Conservation (phyloP, 2,329 filamentous ascomycete species). For the Aspergillus clavatus region DNA sequence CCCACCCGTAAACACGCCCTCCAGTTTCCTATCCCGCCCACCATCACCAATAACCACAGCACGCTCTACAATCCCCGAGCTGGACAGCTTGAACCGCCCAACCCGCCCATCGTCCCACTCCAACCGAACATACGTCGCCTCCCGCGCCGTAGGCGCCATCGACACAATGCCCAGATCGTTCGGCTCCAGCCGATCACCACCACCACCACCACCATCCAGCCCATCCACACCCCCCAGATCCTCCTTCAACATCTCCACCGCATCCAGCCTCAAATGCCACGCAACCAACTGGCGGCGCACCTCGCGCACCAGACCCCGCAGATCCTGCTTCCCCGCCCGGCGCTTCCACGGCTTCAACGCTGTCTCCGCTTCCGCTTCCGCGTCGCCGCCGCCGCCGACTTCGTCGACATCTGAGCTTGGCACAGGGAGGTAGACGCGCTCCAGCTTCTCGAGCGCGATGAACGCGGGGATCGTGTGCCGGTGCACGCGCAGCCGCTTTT, state of each 20-base stretch:
- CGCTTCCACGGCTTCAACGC: constrained; percentile 17
- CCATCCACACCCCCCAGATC: constrained; percentile 23
- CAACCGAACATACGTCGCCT: constrained; percentile 40
- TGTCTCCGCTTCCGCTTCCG: constrained; percentile 14
- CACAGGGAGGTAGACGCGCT: constrained; percentile 24
- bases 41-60: constrained; percentile 40
- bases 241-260: constrained; percentile 32
- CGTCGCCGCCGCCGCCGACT: no score
- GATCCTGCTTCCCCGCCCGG: constrained; percentile 29
- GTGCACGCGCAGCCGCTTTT: constrained; percentile 32
- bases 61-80: constrained; percentile 37
- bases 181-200: constrained; percentile 5
- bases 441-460: constrained; percentile 38
- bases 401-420: no score
- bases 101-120: constrained; percentile 44
- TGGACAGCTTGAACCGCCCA: constrained; percentile 40
- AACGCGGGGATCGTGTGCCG: constrained; percentile 44
- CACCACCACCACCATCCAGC: constrained; percentile 5
- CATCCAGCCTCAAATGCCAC: constrained; percentile 40
- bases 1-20: constrained; percentile 32
- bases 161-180: constrained; percentile 33
- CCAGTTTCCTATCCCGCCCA: constrained; percentile 35
- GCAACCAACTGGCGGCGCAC: constrained; percentile 39
- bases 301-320: constrained; percentile 34
- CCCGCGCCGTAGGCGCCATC: constrained; percentile 32